Base-by-base conservation (phyloP, 148 eudicot genomes). In the Rhododendron ovatum region DNA sequence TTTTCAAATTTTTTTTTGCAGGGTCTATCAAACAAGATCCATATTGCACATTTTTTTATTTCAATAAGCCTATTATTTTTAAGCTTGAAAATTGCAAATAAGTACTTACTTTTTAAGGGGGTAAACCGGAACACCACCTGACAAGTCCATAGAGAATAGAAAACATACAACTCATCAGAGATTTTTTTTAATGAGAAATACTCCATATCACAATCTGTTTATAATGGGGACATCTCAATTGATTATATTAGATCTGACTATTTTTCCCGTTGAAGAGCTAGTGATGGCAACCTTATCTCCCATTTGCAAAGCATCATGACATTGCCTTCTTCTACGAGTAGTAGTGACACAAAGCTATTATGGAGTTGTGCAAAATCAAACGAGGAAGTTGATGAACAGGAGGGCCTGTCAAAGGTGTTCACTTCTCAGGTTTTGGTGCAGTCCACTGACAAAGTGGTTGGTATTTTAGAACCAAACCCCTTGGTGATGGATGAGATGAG, bases 241-340 rank as follows among this genome's bases (percentile, higher is more conserved):
- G 1, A 73, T 69, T 78, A 90, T 41, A 87, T 87, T 74, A 84
- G 63, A 67, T 80, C 77, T 71, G 88, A 90, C 69, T 85, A 83
- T 85, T 50, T 88, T 67, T 84, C 87, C 53, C 76, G 87, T 75
- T 90, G 88, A 84, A 84, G 91, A 63, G 87, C 88, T 79, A 88
- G 89, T 89, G 89, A 91, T 86, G 87, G 81, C 76, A 88, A 86
- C 73, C 80, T 85, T 82, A 69, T 76, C 82, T 89, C 91, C 84
- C 83, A 50, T 73, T 73, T 48, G 63, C 82, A 83, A 80, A 90
- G 89, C 51, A 30, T 26, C 75, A n/a, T 24, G 82, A 45, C 74
- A 63, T 78, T 87, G 28, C 53, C 91, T 33, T 76, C 91, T 88
- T 85, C 90, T 47, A 84, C 69, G 41, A 89, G 80, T 82, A 51